phyloP scores from a whole-genome alignment of 2,329 filamentous ascomycete genomes.

The Cladosporium sp. region DNA sequence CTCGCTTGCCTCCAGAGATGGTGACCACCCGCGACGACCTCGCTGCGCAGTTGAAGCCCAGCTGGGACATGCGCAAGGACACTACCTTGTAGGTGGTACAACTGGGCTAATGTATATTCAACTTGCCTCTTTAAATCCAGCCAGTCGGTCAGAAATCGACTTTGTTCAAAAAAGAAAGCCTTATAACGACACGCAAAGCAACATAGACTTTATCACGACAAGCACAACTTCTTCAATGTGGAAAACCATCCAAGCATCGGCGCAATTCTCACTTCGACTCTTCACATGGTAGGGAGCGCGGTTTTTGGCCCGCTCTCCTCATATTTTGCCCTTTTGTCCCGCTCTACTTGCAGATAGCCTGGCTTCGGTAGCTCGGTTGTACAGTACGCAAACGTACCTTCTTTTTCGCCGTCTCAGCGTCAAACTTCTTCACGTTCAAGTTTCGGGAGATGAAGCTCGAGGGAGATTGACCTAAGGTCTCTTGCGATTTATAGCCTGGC shows the following conservation, averaged over 20 bases:
- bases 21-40: conserved; percentile 76
- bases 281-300: background rate
- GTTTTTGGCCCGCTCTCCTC: background rate
- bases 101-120: conserved; percentile 4
- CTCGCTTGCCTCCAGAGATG: conserved; percentile 76
- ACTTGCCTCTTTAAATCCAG: background rate
- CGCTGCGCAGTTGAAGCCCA: conserved; percentile 58
- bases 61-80: conserved; percentile 52
- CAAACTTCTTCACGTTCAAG: background rate
- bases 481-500: background rate
- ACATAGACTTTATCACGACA: conserved; percentile 19
- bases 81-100: background rate
- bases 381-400: conserved; percentile 15
- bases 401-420: background rate
- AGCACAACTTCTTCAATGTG: conserved; percentile 14
- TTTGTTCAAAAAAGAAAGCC: conserved; percentile 7
- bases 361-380: background rate
- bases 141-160: conserved; percentile 6
- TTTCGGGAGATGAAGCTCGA: background rate
- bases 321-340: background rate
- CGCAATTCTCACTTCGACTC: conserved; percentile 1
- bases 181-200: conserved; percentile 19
- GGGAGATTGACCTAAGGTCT: background rate
- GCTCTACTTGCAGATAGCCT: conserved; percentile 3
- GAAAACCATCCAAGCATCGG: conserved; percentile 6